Percentiles rank a stretch among this genome's conserved stretches.
These are phyloP conservation scores for Chalaropsis thielavioides DNA, from an alignment of 2,329 filamentous ascomycete genomes.

Conservation along the genomic window DNA sequence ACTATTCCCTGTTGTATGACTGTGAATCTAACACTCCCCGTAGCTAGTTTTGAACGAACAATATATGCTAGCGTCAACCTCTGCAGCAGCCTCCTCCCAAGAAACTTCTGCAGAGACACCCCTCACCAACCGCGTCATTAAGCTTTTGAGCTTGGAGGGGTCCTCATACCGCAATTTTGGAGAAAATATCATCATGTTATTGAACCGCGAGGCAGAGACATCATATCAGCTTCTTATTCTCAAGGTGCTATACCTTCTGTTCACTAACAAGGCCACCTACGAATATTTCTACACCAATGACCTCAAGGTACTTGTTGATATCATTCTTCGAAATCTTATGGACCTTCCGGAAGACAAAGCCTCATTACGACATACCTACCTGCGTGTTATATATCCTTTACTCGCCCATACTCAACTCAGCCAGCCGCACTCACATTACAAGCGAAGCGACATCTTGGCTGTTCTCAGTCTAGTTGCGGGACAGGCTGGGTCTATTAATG, in stretches of 20 bases:
- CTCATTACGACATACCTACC: conserved; percentile 76
- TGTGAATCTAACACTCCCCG: conserved; percentile 16
- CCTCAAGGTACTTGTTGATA: conserved; percentile 80
- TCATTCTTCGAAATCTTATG: conserved; percentile 91
- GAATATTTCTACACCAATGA: conserved; percentile 99
- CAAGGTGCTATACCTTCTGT: conserved; percentile 87
- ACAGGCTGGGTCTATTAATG: conserved; percentile 40
- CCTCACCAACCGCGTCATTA: conserved; percentile 86
- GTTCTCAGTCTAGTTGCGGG: conserved; percentile 49
- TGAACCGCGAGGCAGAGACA: conserved; percentile 91
- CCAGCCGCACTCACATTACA: conserved; percentile 69
- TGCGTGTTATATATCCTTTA: conserved; percentile 81
- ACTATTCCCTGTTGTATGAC: not conserved
- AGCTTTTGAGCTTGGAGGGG: conserved; percentile 70
- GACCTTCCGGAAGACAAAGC: conserved; percentile 75
- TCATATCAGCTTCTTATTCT: conserved; percentile 90
- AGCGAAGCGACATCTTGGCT: conserved; percentile 66
- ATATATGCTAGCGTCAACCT: conserved; percentile 71
- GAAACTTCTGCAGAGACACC: conserved; percentile 31
- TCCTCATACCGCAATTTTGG: conserved; percentile 83
- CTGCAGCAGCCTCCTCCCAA: conserved; percentile 25
- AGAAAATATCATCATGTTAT: conserved; percentile 86
- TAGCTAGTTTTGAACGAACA: conserved; percentile 94
- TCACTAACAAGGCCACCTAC: conserved; percentile 79
- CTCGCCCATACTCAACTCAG: conserved; percentile 83